Evolutionary conservation across 768 basidiomycete genomes (phyloP), one percentile per base, ranked within the genome.

Genomic region (Asterophora parasitica): DNA sequence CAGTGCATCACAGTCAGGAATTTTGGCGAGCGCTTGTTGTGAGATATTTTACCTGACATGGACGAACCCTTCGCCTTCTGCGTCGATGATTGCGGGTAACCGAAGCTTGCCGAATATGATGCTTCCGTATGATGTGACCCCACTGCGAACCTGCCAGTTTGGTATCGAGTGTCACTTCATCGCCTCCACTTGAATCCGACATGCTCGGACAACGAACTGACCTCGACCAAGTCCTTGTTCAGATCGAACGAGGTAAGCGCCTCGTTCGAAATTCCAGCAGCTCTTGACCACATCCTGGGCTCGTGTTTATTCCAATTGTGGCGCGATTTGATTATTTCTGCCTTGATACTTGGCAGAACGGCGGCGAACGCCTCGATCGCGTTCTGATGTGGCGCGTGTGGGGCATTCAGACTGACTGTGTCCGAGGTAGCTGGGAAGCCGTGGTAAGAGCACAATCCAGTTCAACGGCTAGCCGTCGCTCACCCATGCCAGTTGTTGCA

Each of bases 91-190:
- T 16, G 77, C 83, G 7, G 85, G 83, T 37, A 89, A 72, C 56
- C 76, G 77, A 61, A 89, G 77, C 73, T 90, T 88, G 20, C 88
- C 87, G 9, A 91, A 62, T 50, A 91, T 77, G 48, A 89, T 78
- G 8, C 74, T 78, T 12, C 88, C 88, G 61, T 89, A 74, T 11
- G 81, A 74, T 28, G 81, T 82, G 31, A 64, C 51, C 4, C 74
- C 84, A 57, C 77, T 82, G 46, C 84, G 71, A 36, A 74, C 61
- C 72, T 73, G 37, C 11, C n/a, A n/a, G 15, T 9, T 38, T 26
- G 16, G 23, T 23, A 23, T 23, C 39, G 31, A 27, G 2, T 4
- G 19, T 54, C 19, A 49, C 7, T n/a, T n/a, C 15, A 40, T 13
- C 13, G 7, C 4, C 35, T 23, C 19, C 36, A 19, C 13, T 12